These are phyloP conservation scores for Nakazawaea holstii DNA, from an alignment of 805 yeast genomes.

Conservation along the genomic window DNA sequence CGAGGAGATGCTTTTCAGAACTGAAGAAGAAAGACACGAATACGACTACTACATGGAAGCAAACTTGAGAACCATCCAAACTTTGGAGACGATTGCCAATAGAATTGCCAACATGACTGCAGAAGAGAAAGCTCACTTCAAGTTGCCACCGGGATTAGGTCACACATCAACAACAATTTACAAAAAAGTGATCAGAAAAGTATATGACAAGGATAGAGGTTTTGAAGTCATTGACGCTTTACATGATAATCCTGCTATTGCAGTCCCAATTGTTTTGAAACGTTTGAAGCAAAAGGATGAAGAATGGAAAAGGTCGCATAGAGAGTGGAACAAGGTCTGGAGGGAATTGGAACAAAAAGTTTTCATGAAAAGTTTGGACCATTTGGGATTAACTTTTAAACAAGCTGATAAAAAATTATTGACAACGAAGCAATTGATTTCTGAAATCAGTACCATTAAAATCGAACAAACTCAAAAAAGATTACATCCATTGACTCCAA, in stretches of 20 bases:
- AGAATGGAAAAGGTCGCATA: constrained; percentile 96
- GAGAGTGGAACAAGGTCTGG: constrained; percentile 99
- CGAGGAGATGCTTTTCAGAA: constrained; percentile 90
- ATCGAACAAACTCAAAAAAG: constrained; percentile 87
- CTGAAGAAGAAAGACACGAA: constrained; percentile 97
- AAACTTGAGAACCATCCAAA: constrained; percentile 90
- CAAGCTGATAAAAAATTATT: constrained; percentile 92
- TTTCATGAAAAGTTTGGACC: constrained; percentile 89
- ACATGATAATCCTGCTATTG: constrained; percentile 91
- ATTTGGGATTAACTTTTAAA: constrained; percentile 91
- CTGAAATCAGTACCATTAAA: constrained; percentile 89
- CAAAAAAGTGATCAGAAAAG: constrained; percentile 86
- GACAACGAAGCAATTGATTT: constrained; percentile 83
- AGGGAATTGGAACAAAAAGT: constrained; percentile 96
- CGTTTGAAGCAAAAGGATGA: constrained; percentile 96
- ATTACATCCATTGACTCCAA: constrained; percentile 79
- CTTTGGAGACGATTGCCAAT: constrained; percentile 90
- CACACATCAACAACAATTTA: constrained; percentile 88
- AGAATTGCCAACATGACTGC: constrained; percentile 89
- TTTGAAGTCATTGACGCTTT: constrained; percentile 94
- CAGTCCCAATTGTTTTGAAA: constrained; percentile 88
- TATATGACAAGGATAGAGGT: constrained; percentile 92
- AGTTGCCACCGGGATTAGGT: constrained; percentile 89
- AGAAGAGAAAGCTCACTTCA: constrained; percentile 82
- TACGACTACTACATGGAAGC: constrained; percentile 96